A percentile compares a stretch with the other conserved stretches of the same genome.
Evolutionary conservation across 1,284 basidiomycete species (phyloP).

Genomic region (Trametes sp.): DNA sequence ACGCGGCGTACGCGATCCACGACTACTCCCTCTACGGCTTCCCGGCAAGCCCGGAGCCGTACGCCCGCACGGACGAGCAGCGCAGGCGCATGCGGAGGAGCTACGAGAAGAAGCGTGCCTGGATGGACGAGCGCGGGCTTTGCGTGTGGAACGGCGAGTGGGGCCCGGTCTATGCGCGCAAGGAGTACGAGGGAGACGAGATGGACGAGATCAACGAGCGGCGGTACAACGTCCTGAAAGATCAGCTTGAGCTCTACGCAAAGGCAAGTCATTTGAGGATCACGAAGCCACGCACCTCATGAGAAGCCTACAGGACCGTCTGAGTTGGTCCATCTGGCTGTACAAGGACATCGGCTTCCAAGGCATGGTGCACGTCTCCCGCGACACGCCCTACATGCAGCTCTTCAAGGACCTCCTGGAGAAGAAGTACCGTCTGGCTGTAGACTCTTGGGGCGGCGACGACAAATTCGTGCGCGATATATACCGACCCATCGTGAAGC

Average conservation of each 20-base stretch:
- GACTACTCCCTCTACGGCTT: slow-evolving; percentile 80
- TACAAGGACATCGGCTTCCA: slow-evolving; percentile 90
- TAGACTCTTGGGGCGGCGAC: slow-evolving; percentile 74
- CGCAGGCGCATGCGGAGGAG: slow-evolving; percentile 55
- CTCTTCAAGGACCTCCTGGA: slow-evolving; percentile 68
- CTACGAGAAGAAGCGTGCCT: slow-evolving; percentile 72
- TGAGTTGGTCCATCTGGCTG: slow-evolving; percentile 86
- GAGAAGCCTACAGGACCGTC: slow-evolving; percentile 54
- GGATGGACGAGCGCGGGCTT: slow-evolving; percentile 70
- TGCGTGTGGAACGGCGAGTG: slow-evolving; percentile 86
- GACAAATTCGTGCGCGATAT: slow-evolving; percentile 59
- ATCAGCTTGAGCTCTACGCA: slow-evolving; percentile 79
- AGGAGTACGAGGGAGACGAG: slow-evolving; percentile 62
- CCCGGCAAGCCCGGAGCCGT: slow-evolving; percentile 66
- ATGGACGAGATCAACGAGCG: slow-evolving; percentile 73
- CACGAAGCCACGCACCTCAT: slow-evolving; percentile 9
- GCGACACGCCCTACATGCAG: slow-evolving; percentile 73
- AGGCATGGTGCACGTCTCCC: slow-evolving; percentile 79
- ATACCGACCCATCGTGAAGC: slow-evolving; percentile 65
- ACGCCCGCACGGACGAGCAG: slow-evolving; percentile 62
- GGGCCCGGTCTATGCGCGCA: slow-evolving; percentile 72
- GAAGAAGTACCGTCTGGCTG: slow-evolving; percentile 68
- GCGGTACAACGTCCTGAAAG: slow-evolving; percentile 69
- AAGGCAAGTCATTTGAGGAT: slow-evolving; percentile 46
- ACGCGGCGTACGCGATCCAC: slow-evolving; percentile 80